Evolutionary conservation across 2,329 filamentous ascomycete genomes (phyloP).

Genomic region (Akanthomyces lecanii): DNA sequence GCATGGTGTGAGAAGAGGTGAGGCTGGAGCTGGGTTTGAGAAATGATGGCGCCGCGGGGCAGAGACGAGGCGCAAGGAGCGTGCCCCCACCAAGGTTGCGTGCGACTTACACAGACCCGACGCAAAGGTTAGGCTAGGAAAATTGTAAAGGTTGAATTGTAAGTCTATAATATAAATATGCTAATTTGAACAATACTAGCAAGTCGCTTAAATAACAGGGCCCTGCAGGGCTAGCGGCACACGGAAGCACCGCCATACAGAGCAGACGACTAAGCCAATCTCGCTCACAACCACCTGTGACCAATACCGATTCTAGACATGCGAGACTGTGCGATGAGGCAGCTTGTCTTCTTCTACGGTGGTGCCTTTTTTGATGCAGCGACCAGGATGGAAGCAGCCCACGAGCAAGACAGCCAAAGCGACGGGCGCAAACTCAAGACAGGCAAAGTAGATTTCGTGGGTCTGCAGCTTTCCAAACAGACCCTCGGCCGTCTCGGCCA

Average conservation of each 20-base stretch:
- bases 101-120: neutral
- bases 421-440: slow-evolving; percentile 52
- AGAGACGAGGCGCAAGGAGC: neutral
- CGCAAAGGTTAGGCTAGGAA: neutral
- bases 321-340: neutral
- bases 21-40: neutral
- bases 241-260: neutral
- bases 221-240: neutral
- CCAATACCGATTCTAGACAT: neutral
- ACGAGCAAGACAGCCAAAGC: slow-evolving; percentile 45
- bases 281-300: neutral
- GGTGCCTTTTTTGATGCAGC: slow-evolving; percentile 24
- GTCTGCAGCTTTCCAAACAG: slow-evolving; percentile 41
- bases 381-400: slow-evolving; percentile 41
- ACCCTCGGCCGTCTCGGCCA: slow-evolving; percentile 52
- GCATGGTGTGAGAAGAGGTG: slow-evolving; percentile 23
- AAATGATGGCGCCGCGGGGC: neutral
- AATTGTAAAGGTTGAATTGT: neutral
- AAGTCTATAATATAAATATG: neutral
- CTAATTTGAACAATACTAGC: neutral
- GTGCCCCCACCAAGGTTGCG: neutral
- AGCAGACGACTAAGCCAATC: neutral
- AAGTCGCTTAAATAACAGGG: neutral
- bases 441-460: slow-evolving; percentile 50
- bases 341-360: neutral